Base-by-base conservation (phyloP, 2,329 filamentous ascomycete genomes). In the Beauveria sp. region DNA sequence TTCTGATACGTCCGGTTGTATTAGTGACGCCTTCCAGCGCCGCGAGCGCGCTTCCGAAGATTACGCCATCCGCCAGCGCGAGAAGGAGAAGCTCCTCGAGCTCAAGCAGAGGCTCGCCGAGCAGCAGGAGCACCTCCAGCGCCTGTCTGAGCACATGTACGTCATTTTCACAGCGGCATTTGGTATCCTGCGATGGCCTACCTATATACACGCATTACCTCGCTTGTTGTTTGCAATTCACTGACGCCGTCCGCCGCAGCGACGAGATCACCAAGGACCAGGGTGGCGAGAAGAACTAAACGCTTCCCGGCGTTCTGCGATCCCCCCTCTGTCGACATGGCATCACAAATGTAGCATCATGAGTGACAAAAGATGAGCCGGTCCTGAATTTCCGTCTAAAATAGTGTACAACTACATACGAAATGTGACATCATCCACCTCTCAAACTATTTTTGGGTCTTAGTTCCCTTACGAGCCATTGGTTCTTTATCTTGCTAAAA, bases 21-120 rank as follows among this genome's bases (percentile, higher is more conserved):
- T 53, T 67, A 96, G 93, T 69, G 93, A 99, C 74, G 86, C 91
- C 62, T 99, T 97, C 85, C 91, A 88, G 79, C 89, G 88, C 79
- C 91, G 95, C 70, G 95, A 99, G 79, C 85, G 88, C 74, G 93
- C 93, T 68, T 83, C 80, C 73, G 95, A 98, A 80, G 88, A 92
- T 75, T 85, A 85, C 69, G 90, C 89, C 78, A 92, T 99, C 78
- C 86, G 86, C 71, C 81, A 89, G 80, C 90, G 92, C 73, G 95
- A 98, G 84, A 86, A 87, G 79, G 87, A 93, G 80, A 97, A 96
- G 91, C 88, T 97, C 65, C 69, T 83, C 58, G 84, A 85, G 73
- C 86, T 96, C 69, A 88, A 85, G 77, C 81, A 83, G 79, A 86
- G 85, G 80, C 83, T 97, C 67, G 71, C 76, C 65, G 86, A 90